Base-by-base conservation (phyloP, 805 yeast genomes). In the Cyberlindnera suaveolens region DNA sequence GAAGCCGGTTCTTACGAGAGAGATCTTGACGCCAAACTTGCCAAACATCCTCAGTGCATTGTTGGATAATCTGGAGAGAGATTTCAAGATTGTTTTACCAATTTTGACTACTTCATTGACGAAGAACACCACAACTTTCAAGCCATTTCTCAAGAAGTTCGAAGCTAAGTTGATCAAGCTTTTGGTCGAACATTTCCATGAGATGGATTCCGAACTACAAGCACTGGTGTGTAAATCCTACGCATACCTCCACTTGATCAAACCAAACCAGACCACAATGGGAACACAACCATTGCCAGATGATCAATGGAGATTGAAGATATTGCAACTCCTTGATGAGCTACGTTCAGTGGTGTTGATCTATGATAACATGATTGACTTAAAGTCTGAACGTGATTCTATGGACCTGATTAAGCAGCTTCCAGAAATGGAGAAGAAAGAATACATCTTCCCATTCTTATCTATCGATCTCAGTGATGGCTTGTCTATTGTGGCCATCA, bases 1-100 rank as follows among this genome's bases (percentile, higher is more conserved):
- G 2, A 89, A 89, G 57, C 87, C 95, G 1, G 81, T 89, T 1
- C 70, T 91, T 34, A 82, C 91, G 3, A 75, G 97, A 58, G 96
- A 89, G 57, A 67, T 84, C 8, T 71, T 88, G 44, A 85, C 95
- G 2, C 95, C 96, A 7, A 81, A 81, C 52, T 66, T 91, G 44
- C 78, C 85, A 9, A 68, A 71, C 2, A 76, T 84, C 35, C 75
- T 87, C 45, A 62, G 74, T 15, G 60, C 73, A 6, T 68, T 80
- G 40, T 54, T 87, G 43, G 77, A 71, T 3, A 56, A 70, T 26
- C 66, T 70, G 8, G 63, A 64, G 16, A 67, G 68, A 16, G 61
- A 62, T 39, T 42, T 53, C 36, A 56, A 17, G 45, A 52, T 58
- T 20, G 58, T 67, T 20, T 55, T 76, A 27, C 67, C 69, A 13